Conservation (phyloP, 169 alveolate genomes). For the Cyclospora cayetanensis region DNA sequence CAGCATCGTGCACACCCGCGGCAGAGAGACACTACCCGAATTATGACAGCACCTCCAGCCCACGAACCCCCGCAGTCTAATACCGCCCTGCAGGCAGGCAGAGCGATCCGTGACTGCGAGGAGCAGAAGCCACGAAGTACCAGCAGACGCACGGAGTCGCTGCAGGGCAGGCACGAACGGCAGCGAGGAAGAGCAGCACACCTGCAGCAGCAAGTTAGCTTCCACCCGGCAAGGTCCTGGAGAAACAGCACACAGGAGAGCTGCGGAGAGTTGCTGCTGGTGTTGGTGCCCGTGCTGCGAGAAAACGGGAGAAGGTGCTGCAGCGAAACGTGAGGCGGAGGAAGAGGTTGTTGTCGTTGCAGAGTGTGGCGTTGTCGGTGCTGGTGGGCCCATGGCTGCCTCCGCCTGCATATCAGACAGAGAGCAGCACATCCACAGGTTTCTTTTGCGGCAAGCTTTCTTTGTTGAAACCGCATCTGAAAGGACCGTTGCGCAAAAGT, state of each 20-base stretch:
- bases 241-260: not conserved
- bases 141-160: not conserved
- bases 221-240: not conserved
- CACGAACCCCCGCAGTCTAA: too few species aligned
- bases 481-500: too few species aligned
- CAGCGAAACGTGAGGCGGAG: not conserved
- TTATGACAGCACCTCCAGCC: not conserved
- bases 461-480: not conserved
- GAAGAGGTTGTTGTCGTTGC: not conserved
- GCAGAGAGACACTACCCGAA: not conserved
- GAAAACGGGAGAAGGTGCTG: too few species aligned
- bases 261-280: not conserved
- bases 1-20: not conserved
- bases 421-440: not conserved
- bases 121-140: not conserved
- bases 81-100: too few species aligned
- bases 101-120: too few species aligned
- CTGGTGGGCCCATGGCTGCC: not conserved
- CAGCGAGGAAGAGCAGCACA: not conserved
- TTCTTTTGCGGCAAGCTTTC: not conserved
- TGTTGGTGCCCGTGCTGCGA: not conserved
- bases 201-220: not conserved
- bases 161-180: not conserved
- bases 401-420: constrained; percentile 12
- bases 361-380: not conserved